Evolutionary conservation across 257 asterid genomes (phyloP), one percentile per base, ranked within the genome.

Genomic region (Scutellaria minor): DNA sequence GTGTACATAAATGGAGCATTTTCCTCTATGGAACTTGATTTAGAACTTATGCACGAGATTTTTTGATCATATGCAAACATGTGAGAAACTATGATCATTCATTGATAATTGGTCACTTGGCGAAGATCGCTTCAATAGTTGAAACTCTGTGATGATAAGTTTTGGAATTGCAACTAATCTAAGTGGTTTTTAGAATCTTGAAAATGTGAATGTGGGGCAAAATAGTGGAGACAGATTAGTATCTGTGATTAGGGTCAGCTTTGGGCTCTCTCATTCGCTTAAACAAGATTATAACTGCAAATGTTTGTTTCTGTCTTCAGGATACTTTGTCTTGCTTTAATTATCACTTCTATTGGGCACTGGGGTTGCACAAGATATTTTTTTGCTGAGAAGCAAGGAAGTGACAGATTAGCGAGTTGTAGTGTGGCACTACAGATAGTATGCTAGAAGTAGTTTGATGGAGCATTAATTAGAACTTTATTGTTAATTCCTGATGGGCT

Each of bases 171-270:
- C 51, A n/a, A 35, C 39, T 58, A 53, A 42, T 64, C 45, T 20
- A 37, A 48, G 10, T 59, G 39, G 6, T 18, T 7, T 55, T 46
- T 50, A 4, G 24, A 48, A 63, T 69, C 74, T 55, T 56, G 53
- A 70, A 64, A 53, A 46, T 7, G 27, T 37, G 64, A n/a, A 27
- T 20, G 46, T 46, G 47, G 18, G 56, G 24, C 14, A 6, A 62
- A 37, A 53, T 62, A 50, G 52, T 72, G 54, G 76, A 54, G 68
- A 76, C 63, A 20, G 60, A 58, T 61, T 57, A 35, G 50, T 51
- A 64, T 47, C 48, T 61, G 55, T 35, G 39, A 58, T 54, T 13
- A 45, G 68, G 4, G 45, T 15, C 27, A 50, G 62, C 41, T 67
- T 61, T 66, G 64, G n/a, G 18, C 60, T 27, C 5, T 31, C 45